These are phyloP conservation scores for Bombardia bombarda DNA, from an alignment of 495 filamentous ascomycete genomes.

Conservation along the genomic window DNA sequence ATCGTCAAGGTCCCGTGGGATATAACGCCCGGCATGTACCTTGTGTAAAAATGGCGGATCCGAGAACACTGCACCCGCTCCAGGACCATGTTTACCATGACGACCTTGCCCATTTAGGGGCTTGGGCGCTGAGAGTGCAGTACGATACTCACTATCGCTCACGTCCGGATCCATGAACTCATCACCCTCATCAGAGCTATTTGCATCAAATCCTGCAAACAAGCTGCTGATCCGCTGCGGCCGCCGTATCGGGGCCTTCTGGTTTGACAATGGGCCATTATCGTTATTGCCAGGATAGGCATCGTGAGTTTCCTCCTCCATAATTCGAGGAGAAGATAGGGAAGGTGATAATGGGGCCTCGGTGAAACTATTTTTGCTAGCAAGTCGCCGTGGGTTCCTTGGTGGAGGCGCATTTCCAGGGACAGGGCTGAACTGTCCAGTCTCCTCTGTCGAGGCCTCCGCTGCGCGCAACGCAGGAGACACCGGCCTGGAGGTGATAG, in stretches of 20 bases:
- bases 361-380: constrained; percentile 33
- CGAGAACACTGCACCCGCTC: constrained; percentile 21
- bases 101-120: too few species aligned
- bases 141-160: constrained; percentile 57
- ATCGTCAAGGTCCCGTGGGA: constrained; percentile 16
- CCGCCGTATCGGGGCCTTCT: constrained; percentile 54
- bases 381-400: constrained; percentile 43
- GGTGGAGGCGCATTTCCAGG: constrained; percentile 44
- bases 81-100: too few species aligned
- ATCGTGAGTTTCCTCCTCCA: constrained; percentile 44
- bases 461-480: constrained; percentile 29
- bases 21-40: constrained; percentile 13
- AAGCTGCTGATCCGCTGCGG: constrained; percentile 72
- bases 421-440: constrained; percentile 38
- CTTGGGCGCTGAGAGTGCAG: constrained; percentile 54
- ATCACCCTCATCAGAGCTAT: constrained; percentile 48
- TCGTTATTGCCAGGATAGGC: constrained; percentile 78
- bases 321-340: constrained; percentile 9
- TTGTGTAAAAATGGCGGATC: constrained; percentile 21
- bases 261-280: constrained; percentile 61
- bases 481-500: constrained; percentile 50
- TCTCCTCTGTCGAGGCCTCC: constrained; percentile 24
- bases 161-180: constrained; percentile 53
- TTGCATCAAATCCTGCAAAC: constrained; percentile 71
- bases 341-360: constrained; percentile 43